Conservation (phyloP, 1,139 yeast genomes). For the Yamadazyma oceani region DNA sequence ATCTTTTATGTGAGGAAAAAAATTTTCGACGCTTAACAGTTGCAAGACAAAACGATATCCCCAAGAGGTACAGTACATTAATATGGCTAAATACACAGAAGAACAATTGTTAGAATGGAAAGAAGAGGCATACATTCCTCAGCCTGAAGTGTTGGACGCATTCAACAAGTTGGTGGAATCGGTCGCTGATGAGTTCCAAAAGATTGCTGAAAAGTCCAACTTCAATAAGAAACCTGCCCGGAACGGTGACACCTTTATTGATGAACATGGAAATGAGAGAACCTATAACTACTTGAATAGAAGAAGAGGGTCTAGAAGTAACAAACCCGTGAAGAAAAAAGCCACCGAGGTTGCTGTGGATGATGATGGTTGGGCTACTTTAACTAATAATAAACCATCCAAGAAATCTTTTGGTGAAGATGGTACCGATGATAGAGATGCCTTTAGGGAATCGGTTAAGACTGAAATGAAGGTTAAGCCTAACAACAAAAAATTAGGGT, state of each 20-base stretch:
- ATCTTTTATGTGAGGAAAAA: background rate
- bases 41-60: no score
- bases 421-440: conserved; percentile 45
- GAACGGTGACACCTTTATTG: conserved; percentile 51
- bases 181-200: conserved; percentile 37
- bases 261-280: conserved; percentile 49
- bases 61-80: no score
- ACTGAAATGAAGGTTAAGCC: conserved; percentile 58
- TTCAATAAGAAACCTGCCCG: conserved; percentile 31
- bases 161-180: conserved; percentile 67
- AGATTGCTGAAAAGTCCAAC: conserved; percentile 32
- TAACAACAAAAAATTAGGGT: conserved; percentile 70
- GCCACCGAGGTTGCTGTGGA: conserved; percentile 58
- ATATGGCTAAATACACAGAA: conserved; percentile 58
- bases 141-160: conserved; percentile 60
- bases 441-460: conserved; percentile 47
- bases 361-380: conserved; percentile 82
- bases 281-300: conserved; percentile 52
- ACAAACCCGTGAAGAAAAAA: conserved; percentile 57
- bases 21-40: no score
- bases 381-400: conserved; percentile 40
- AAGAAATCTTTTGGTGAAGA: conserved; percentile 51
- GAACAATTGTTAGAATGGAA: conserved; percentile 63
- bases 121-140: conserved; percentile 58
- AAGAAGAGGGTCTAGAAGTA: conserved; percentile 59